phyloP scores from a whole-genome alignment of 306 rosid species.

The Cucumis sativus region DNA sequence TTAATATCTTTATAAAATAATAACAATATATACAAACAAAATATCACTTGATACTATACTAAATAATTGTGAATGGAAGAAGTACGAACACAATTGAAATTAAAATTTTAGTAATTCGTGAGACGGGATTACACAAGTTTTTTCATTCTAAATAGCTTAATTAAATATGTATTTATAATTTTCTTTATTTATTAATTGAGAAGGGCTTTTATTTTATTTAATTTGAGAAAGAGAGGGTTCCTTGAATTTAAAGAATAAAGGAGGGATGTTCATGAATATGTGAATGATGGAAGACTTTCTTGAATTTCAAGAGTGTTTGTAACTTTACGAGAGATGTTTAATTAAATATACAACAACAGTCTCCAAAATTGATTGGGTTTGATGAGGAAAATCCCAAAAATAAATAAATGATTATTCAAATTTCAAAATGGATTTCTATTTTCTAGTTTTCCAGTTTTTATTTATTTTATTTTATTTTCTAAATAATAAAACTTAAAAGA shows the following conservation, averaged over 20 bases:
- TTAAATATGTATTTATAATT: too few relatives aligned
- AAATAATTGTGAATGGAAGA: not conserved
- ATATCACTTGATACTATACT: not conserved
- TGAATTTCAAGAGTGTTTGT: conserved; percentile 2
- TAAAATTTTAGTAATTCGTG: not conserved
- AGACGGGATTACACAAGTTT: too few relatives aligned
- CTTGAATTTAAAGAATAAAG: not conserved
- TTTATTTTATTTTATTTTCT: too few relatives aligned
- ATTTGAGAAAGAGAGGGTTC: not conserved
- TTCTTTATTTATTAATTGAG: too few relatives aligned
- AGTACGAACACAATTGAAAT: not conserved
- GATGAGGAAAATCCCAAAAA: not conserved
- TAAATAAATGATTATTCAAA: not conserved
- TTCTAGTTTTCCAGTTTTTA: not conserved
- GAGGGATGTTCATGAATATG: not conserved
- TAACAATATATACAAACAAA: not conserved
- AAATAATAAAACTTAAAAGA: not conserved
- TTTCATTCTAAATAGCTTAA: too few relatives aligned
- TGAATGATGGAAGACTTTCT: not conserved
- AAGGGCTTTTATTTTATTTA: not conserved
- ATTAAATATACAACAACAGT: not conserved
- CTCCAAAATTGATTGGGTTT: not conserved
- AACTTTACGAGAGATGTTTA: not conserved
- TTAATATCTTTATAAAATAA: too few relatives aligned
- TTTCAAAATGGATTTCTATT: not conserved